phyloP scores from a whole-genome alignment of 306 rosid species.

The Casuarina glauca region DNA sequence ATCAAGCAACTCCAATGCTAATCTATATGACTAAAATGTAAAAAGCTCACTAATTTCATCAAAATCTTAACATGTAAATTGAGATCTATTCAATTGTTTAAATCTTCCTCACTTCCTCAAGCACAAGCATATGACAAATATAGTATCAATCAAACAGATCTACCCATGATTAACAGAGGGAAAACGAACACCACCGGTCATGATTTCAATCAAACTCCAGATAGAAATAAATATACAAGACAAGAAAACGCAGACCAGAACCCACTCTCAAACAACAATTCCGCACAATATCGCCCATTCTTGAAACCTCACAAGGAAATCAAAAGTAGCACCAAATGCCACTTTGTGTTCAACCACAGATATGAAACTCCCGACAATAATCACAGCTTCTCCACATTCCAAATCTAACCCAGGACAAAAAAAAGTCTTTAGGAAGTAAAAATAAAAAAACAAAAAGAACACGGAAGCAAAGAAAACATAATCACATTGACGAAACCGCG shows the following conservation, averaged over 20 bases:
- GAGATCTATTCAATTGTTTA: not conserved
- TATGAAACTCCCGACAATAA: slow-evolving; percentile 1
- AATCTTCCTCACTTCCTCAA: not conserved
- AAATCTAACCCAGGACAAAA: slow-evolving; percentile 22
- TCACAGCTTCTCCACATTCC: not conserved
- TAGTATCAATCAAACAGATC: not conserved
- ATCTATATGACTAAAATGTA: not conserved
- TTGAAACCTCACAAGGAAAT: not conserved
- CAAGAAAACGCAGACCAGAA: not conserved
- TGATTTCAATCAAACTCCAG: not conserved
- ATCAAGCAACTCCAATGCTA: not conserved
- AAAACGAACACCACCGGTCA: not conserved
- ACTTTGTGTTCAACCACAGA: not conserved
- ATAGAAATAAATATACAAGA: not conserved
- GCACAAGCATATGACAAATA: slow-evolving; percentile 11
- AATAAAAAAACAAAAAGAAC: not conserved
- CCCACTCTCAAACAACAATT: not conserved
- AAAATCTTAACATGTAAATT: not conserved
- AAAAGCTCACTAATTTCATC: not conserved
- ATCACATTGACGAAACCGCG: slow-evolving; percentile 24
- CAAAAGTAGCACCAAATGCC: not conserved
- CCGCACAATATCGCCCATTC: not conserved
- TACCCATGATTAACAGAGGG: not conserved
- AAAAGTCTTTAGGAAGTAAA: not conserved
- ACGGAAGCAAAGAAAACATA: not conserved